A percentile compares a stretch with the other conserved stretches of the same genome.
phyloP scores from a whole-genome alignment of 257 asterid genomes.

The Ophiorrhiza pumila region DNA sequence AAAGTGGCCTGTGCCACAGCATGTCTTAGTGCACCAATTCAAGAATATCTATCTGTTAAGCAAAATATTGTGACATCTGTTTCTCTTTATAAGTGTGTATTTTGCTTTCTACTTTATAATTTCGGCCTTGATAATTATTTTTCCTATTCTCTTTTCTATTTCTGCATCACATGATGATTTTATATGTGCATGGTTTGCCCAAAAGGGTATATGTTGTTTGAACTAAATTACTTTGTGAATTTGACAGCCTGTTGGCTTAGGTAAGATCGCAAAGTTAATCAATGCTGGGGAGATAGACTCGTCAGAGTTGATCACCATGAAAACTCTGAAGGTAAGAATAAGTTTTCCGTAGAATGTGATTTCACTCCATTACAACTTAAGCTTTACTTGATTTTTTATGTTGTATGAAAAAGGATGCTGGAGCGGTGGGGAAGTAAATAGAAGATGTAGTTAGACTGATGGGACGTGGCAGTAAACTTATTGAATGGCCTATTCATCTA shows the following conservation, averaged over 20 bases:
- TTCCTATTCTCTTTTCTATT: background rate
- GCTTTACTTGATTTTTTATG: constrained; percentile 17
- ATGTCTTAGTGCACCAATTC: background rate
- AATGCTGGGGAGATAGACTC: constrained; percentile 96
- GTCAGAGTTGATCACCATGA: constrained; percentile 92
- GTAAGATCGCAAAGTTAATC: constrained; percentile 84
- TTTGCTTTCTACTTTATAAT: background rate
- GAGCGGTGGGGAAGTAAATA: constrained; percentile 92
- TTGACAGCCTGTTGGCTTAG: constrained; percentile 89
- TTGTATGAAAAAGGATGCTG: constrained; percentile 49
- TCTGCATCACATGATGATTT: background rate
- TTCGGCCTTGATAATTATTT: background rate
- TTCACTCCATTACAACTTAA: background rate
- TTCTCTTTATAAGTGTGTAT: background rate
- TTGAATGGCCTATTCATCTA: constrained; percentile 89
- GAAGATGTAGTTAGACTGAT: constrained; percentile 82
- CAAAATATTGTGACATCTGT: background rate
- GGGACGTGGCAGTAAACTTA: constrained; percentile 85
- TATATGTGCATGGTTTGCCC: background rate
- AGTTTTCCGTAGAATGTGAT: no score
- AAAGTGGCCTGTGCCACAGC: background rate
- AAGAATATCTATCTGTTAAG: background rate
- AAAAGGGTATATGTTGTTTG: background rate
- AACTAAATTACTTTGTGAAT: constrained; percentile 7
- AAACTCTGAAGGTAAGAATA: constrained; percentile 86